phyloP scores from a whole-genome alignment of 441 rosid species.

The Eruca vesicaria region DNA sequence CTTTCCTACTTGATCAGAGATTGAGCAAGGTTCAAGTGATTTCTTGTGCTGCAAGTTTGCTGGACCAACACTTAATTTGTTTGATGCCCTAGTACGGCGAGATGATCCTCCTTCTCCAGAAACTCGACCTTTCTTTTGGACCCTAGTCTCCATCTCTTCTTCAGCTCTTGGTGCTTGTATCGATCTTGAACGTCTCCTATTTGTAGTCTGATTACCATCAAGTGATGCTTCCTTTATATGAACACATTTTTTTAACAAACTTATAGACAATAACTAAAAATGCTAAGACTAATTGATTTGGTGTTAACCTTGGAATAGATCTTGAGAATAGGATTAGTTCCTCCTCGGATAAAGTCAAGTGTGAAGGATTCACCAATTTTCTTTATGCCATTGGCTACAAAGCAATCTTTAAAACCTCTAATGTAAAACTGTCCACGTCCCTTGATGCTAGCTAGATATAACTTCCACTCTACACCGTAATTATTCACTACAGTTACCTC shows the following conservation, averaged over 20 bases:
- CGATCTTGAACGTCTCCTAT: neutral
- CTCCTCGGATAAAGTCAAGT: neutral
- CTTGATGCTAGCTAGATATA: neutral
- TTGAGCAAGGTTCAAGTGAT: neutral
- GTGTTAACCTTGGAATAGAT: constrained; percentile 5
- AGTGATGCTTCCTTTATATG: neutral
- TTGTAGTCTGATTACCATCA: neutral
- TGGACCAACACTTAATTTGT: neutral
- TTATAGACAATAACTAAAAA: neutral
- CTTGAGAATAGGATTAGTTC: constrained; percentile 9
- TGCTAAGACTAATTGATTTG: neutral
- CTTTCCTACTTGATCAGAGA: neutral
- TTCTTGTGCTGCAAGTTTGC: neutral
- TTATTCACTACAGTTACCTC: constrained; percentile 2
- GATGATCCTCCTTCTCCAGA: constrained; percentile 3
- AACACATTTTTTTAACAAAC: neutral
- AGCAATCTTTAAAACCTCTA: neutral
- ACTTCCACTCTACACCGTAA: constrained; percentile 1
- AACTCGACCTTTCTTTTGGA: constrained; percentile 3
- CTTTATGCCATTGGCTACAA: neutral
- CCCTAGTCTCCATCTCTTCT: neutral
- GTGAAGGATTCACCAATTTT: constrained; percentile 5
- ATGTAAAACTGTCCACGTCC: constrained; percentile 7
- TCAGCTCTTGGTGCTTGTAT: neutral
- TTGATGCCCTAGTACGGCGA: neutral